Base-by-base conservation (phyloP, 2,329 filamentous ascomycete genomes). In the Aspergillus sp. region DNA sequence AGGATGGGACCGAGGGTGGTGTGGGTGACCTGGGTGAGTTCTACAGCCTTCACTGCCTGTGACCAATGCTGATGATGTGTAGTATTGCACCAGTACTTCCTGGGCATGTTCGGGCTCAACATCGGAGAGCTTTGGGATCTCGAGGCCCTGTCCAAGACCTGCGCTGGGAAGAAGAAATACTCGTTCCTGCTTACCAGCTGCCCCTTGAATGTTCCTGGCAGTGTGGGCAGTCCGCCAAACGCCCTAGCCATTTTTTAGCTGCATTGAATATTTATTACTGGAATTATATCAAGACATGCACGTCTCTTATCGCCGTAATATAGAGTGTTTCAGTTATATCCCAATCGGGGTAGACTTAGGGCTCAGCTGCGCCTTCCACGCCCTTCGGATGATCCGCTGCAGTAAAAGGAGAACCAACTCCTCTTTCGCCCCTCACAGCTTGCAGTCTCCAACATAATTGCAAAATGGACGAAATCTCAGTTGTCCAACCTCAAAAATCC, bases 101-200 rank as follows among this genome's bases (percentile, higher is more conserved):
- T 80, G 15, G 65, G 69, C 27, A 57, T 78, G 41, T 77, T 77
- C 27, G 78, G 78, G 0, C 73, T 77, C 69, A 72, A 73, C 2
- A 77, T 81, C 51, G 78, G 78, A 2, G 79, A 80, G 58, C 64
- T 80, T 37, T 80, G 77, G 73, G 75, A 77, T 64, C 60, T 80
- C 13, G 75, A 80, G 54, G 68, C 60, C 1, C 58, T 81, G 56
- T 47, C 45, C 68, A 70, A 1, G 68, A 75, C 58, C 63, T 72
- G 20, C 79, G 77, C 56, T 60, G 66, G 57, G 70, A 67, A 60
- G 58, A 71, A 60, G 60, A 67, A n/a, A 46, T 80, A 75, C 65
- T 73, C 68, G 1, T 81, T 81, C 62, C 70, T 81, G 50, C 63
- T 81, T 33, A 76, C 78, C 5, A 77, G 73, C 55, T 66, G 66